Evolutionary conservation across 2,329 filamentous ascomycete genomes (phyloP).

Genomic region (Myriosclerotinia curreyana): DNA sequence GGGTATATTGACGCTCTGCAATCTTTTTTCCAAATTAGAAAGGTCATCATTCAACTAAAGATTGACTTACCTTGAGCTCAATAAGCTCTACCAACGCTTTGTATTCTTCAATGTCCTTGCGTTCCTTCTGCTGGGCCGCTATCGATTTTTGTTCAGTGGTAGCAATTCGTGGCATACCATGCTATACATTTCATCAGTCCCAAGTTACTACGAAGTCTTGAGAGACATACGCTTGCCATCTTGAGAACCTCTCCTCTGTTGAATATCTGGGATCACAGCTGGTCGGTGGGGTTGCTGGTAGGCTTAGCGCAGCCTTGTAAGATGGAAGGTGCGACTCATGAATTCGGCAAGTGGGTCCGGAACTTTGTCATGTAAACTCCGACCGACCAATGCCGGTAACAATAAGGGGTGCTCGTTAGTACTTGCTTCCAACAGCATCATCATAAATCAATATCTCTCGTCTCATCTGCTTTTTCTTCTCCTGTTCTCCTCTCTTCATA

Average conservation of each 20-base stretch:
- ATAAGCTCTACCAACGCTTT: slow-evolving; percentile 67
- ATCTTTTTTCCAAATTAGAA: slow-evolving; percentile 28
- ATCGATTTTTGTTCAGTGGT: slow-evolving; percentile 59
- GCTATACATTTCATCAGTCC: slow-evolving; percentile 52
- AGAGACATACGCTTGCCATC: slow-evolving; percentile 42
- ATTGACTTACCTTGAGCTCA: slow-evolving; percentile 55
- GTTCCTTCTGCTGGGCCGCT: slow-evolving; percentile 68
- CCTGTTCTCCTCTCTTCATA: slow-evolving; percentile 21
- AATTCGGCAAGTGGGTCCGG: slow-evolving; percentile 22
- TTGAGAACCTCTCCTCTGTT: slow-evolving; percentile 17
- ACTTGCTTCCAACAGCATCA: slow-evolving; percentile 8
- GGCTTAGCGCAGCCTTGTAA: slow-evolving; percentile 10
- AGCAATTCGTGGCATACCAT: slow-evolving; percentile 73
- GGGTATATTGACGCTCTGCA: slow-evolving; percentile 39
- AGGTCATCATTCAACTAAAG: slow-evolving; percentile 25
- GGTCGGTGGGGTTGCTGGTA: neutral
- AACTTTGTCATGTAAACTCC: slow-evolving; percentile 25
- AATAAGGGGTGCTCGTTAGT: neutral
- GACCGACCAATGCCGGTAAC: neutral
- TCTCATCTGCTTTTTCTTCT: slow-evolving; percentile 14
- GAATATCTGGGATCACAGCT: neutral
- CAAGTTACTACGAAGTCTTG: neutral
- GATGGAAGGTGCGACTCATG: slow-evolving; percentile 24
- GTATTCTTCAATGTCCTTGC: slow-evolving; percentile 73
- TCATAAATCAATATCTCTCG: neutral